Percentiles rank a stretch among this genome's conserved stretches.
These are phyloP conservation scores for Cryptosporidium sp. DNA, from an alignment of 169 alveolate species.

Conservation along the genomic window DNA sequence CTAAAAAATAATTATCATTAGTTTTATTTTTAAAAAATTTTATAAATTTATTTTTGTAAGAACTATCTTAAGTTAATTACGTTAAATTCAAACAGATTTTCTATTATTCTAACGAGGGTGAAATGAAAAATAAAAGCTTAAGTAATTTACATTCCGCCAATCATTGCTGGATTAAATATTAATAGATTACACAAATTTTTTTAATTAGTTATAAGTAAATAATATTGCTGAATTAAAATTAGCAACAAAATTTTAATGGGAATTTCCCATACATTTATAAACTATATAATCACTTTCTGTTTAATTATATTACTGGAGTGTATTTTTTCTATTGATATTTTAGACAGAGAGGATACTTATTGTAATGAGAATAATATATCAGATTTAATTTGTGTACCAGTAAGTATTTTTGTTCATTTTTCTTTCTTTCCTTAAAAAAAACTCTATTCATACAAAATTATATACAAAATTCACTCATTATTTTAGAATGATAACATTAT, in stretches of 20 bases:
- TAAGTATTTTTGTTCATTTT: background rate
- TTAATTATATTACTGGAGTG: background rate
- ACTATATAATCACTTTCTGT: background rate
- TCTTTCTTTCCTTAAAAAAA: too few relatives aligned
- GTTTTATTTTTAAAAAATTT: too few relatives aligned
- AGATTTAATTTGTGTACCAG: conserved; percentile 64
- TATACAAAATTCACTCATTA: background rate
- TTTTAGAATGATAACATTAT: background rate
- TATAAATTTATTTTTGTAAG: too few relatives aligned
- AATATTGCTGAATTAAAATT: background rate
- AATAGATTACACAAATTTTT: background rate
- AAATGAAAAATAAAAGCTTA: too few relatives aligned
- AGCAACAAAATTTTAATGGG: background rate
- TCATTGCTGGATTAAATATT: background rate
- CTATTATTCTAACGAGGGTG: background rate
- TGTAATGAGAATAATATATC: conserved; percentile 45
- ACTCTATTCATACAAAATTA: too few relatives aligned
- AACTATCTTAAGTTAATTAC: too few relatives aligned
- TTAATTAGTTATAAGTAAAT: background rate
- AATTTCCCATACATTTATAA: background rate
- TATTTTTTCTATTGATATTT: conserved; percentile 20
- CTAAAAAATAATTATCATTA: too few relatives aligned
- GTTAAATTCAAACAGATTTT: too few relatives aligned
- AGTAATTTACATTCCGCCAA: background rate
- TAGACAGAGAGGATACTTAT: conserved; percentile 46